A percentile compares a stretch with the other conserved stretches of the same genome.
Evolutionary conservation across 1,139 yeast genomes (phyloP).

Genomic region (Martiniozyma asiatica): DNA sequence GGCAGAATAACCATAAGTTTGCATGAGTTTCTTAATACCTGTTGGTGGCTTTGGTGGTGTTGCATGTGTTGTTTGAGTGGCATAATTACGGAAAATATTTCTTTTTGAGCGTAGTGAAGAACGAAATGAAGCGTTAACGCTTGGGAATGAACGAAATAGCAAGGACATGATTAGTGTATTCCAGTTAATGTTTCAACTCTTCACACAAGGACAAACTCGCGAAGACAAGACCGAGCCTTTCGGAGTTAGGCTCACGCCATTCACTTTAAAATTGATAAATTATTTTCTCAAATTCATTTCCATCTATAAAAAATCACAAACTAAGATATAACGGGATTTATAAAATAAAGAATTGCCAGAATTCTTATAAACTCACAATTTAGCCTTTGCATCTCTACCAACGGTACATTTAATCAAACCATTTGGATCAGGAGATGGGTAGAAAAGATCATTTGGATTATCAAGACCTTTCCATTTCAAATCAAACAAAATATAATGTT

Average conservation of each 20-base stretch:
- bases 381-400: conserved; percentile 47
- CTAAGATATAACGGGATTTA: too few species aligned
- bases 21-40: conserved; percentile 59
- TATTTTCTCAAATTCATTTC: too few species aligned
- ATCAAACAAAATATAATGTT: conserved; percentile 74
- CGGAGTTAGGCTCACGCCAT: too few species aligned
- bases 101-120: not conserved
- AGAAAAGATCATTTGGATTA: conserved; percentile 71
- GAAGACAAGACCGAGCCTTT: too few species aligned
- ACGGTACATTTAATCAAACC: conserved; percentile 84
- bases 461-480: conserved; percentile 75
- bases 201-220: too few species aligned
- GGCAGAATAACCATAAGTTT: conserved; percentile 87
- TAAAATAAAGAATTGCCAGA: too few species aligned
- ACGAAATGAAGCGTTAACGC: not conserved
- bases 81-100: not conserved
- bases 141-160: conserved; percentile 4
- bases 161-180: conserved; percentile 3
- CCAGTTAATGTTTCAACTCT: too few species aligned
- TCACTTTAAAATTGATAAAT: too few species aligned
- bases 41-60: conserved; percentile 25
- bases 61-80: conserved; percentile 6
- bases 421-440: conserved; percentile 87
- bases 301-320: too few species aligned
- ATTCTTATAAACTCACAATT: conserved; percentile 23